A percentile compares a stretch with the other conserved stretches of the same genome.
These are phyloP conservation scores for Anisodus tanguticus DNA, from an alignment of 257 asterid species.

Conservation along the genomic window DNA sequence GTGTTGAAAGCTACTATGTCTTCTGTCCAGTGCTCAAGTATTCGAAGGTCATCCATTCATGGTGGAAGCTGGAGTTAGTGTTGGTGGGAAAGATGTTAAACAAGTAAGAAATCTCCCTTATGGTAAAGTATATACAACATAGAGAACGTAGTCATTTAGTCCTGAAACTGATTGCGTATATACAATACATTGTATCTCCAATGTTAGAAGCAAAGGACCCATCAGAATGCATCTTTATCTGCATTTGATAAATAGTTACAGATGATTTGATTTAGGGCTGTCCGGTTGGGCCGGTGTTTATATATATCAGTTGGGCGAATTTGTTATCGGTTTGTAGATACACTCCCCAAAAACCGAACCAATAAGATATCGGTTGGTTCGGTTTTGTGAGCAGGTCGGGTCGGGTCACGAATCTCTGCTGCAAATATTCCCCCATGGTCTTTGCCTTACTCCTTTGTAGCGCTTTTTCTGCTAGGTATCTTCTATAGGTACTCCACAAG, in stretches of 20 bases:
- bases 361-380: not conserved
- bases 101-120: conserved; percentile 56
- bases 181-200: not conserved
- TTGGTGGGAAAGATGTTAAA: conserved; percentile 92
- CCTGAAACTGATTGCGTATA: not conserved
- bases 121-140: not conserved
- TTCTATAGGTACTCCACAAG: not conserved
- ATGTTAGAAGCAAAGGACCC: not conserved
- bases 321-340: not conserved
- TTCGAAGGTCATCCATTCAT: conserved; percentile 95
- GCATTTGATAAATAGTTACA: not conserved
- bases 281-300: not conserved
- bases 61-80: conserved; percentile 93
- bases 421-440: conserved; percentile 1
- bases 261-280: not conserved
- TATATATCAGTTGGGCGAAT: not conserved
- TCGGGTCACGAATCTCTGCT: not conserved
- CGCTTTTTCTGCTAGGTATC: not conserved
- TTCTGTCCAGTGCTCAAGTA: conserved; percentile 76
- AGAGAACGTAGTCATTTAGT: not conserved
- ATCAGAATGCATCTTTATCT: not conserved
- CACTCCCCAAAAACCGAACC: not conserved
- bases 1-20: not conserved
- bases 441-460: not conserved
- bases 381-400: not conserved